These are phyloP conservation scores for Ceratocystis huliohia DNA, from an alignment of 2,329 filamentous ascomycete genomes.

Conservation along the genomic window DNA sequence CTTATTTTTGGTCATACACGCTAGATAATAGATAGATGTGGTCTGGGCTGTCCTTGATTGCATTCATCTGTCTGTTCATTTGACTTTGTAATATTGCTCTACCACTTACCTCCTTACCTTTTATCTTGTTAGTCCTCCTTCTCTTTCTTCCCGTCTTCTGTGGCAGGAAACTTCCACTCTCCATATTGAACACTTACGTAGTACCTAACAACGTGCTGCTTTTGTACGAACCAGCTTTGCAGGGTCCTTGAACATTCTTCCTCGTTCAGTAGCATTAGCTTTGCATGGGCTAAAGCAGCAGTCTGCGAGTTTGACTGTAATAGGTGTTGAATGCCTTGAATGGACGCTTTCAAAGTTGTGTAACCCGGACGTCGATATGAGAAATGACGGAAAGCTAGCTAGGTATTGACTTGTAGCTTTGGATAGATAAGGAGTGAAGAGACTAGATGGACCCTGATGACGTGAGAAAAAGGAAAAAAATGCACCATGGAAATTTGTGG, in stretches of 20 bases:
- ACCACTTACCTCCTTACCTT: neutral
- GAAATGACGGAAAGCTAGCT: slow-evolving; percentile 37
- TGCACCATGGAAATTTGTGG: neutral
- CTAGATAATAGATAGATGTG: too few relatives aligned
- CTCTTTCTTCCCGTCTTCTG: slow-evolving; percentile 39
- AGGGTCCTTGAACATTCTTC: slow-evolving; percentile 46
- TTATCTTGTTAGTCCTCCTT: neutral
- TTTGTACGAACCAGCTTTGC: slow-evolving; percentile 53
- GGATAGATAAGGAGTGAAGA: slow-evolving; percentile 50
- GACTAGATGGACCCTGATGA: slow-evolving; percentile 39
- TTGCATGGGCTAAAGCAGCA: slow-evolving; percentile 50
- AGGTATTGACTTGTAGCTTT: slow-evolving; percentile 44
- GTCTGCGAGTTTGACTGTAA: slow-evolving; percentile 48
- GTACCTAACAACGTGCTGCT: neutral
- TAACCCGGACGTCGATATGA: slow-evolving; percentile 35
- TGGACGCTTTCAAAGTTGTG: slow-evolving; percentile 27
- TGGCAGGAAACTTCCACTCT: neutral
- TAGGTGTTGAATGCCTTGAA: slow-evolving; percentile 56
- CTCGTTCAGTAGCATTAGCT: slow-evolving; percentile 49
- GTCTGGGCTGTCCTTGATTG: neutral
- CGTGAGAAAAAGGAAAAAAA: neutral
- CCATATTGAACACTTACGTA: neutral
- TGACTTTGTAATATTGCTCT: neutral
- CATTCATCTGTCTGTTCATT: neutral
- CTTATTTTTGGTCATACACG: too few relatives aligned